phyloP scores from a whole-genome alignment of 2,329 filamentous ascomycete species.

The Cryphonectria radicalis region DNA sequence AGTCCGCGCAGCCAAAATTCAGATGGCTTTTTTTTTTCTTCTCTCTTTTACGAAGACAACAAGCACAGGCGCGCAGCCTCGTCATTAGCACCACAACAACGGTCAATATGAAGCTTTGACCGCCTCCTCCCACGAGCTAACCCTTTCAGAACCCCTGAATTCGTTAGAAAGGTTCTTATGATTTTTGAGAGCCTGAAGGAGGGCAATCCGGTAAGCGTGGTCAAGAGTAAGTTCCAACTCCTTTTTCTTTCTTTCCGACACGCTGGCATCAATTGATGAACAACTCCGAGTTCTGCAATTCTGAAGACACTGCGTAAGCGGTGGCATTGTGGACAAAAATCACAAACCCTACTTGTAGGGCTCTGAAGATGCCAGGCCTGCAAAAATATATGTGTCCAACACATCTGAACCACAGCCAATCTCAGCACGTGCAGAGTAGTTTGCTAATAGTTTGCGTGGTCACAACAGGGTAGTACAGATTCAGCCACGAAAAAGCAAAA shows the following conservation, averaged over 20 bases:
- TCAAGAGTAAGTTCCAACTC: not conserved
- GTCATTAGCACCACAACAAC: not conserved
- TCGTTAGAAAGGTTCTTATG: not conserved
- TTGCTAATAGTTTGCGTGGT: not conserved
- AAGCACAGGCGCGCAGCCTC: not conserved
- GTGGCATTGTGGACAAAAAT: constrained; percentile 28
- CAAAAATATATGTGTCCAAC: not conserved
- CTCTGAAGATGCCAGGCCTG: constrained; percentile 24
- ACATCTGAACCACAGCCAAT: not conserved
- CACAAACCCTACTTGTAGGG: constrained; percentile 18
- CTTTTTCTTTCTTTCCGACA: not conserved
- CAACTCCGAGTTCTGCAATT: constrained; percentile 31
- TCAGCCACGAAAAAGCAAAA: not conserved
- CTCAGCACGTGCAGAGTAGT: not conserved
- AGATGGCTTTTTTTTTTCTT: not conserved
- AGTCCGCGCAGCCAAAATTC: not conserved
- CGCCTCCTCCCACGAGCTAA: too few relatives aligned
- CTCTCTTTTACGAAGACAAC: not conserved
- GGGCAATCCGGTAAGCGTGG: not conserved
- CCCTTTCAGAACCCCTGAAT: too few relatives aligned
- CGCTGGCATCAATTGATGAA: constrained; percentile 29
- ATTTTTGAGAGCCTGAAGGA: not conserved
- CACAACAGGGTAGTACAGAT: not conserved
- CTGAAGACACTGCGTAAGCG: constrained; percentile 27
- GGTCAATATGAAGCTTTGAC: not conserved